phyloP scores from a whole-genome alignment of 108 stramenopile species.

The Nannochloropsis oceanica region DNA sequence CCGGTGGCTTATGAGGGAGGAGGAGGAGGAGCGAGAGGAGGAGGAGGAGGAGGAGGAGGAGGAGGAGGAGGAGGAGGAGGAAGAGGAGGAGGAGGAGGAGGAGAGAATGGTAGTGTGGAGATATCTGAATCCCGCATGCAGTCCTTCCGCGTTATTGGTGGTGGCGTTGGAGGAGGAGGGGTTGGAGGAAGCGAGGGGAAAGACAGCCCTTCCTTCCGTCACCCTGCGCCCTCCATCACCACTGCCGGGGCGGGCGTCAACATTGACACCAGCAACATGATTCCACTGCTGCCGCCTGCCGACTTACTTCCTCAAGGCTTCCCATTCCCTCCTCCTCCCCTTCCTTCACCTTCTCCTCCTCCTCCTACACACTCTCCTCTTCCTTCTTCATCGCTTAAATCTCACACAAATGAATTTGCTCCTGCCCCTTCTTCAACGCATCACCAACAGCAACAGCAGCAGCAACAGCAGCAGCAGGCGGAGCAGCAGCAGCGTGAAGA shows the following conservation, averaged over 20 bases:
- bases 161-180: not conserved
- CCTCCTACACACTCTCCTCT: no score
- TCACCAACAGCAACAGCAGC: no score
- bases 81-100: not conserved
- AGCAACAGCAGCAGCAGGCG: no score
- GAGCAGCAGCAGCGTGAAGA: no score
- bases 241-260: not conserved
- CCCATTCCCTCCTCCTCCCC: not conserved
- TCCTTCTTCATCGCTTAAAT: no score
- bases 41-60: not conserved
- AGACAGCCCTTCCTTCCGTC: not conserved
- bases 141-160: not conserved
- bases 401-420: no score
- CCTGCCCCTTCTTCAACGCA: no score
- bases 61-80: not conserved
- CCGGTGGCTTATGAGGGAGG: not conserved
- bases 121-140: not conserved
- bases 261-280: not conserved
- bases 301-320: not conserved
- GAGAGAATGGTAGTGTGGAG: not conserved
- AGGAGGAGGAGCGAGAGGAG: not conserved
- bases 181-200: no score
- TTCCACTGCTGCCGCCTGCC: not conserved
- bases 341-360: not conserved
- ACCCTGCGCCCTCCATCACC: not conserved